These are phyloP conservation scores for Termitomyces sp. DNA, from an alignment of 768 basidiomycete species.

Conservation along the genomic window DNA sequence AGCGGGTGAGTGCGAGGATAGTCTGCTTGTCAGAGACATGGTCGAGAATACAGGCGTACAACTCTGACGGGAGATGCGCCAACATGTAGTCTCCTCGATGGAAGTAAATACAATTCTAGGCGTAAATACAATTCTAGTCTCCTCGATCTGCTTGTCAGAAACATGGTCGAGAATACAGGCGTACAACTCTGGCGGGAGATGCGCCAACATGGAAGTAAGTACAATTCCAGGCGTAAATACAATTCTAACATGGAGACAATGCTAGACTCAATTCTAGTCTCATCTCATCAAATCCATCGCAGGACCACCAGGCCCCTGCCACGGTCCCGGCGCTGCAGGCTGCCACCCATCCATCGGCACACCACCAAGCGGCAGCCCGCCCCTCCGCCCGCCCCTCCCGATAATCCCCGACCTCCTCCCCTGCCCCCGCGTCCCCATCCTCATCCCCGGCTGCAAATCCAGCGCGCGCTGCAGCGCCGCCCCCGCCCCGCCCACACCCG, in stretches of 20 bases:
- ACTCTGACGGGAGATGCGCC: conserved; percentile 9
- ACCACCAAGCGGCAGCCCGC: conserved; percentile 3
- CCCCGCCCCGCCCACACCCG: conserved; percentile 16
- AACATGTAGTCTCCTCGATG: too few relatives aligned
- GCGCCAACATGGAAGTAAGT: not conserved
- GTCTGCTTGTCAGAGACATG: conserved; percentile 32
- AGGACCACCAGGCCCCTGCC: not conserved
- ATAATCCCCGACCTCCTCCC: conserved; percentile 57
- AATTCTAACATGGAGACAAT: too few relatives aligned
- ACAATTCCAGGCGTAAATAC: too few relatives aligned
- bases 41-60: conserved; percentile 10
- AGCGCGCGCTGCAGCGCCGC: conserved; percentile 39
- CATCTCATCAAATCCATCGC: conserved; percentile 5
- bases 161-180: not conserved
- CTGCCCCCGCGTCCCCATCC: conserved; percentile 37
- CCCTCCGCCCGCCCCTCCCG: conserved; percentile 32
- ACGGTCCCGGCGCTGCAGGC: conserved; percentile 1
- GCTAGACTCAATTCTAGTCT: too few relatives aligned
- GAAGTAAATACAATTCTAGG: too few relatives aligned
- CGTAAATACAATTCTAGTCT: too few relatives aligned
- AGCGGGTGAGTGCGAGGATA: conserved; percentile 52
- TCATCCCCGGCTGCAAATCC: conserved; percentile 47
- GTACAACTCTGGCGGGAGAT: conserved; percentile 16
- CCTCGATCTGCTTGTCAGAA: conserved; percentile 33
- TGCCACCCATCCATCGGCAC: conserved; percentile 6